A percentile compares a stretch with the other conserved stretches of the same genome.
These are phyloP conservation scores for Friedmanniomyces endolithicus DNA, from an alignment of 495 filamentous ascomycete species.

Conservation along the genomic window DNA sequence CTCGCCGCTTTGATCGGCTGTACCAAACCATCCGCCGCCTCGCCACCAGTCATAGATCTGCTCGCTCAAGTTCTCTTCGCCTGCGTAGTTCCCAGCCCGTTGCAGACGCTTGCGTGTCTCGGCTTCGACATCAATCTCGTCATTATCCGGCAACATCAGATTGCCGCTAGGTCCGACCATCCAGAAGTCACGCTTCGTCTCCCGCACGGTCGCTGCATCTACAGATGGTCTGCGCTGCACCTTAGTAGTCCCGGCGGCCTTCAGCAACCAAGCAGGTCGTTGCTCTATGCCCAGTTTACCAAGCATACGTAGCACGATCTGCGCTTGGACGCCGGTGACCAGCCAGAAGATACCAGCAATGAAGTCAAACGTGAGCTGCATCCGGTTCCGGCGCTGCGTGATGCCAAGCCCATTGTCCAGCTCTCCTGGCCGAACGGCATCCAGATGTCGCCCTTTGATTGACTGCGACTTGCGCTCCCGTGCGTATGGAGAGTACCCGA, in stretches of 20 bases:
- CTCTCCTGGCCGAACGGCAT: constrained; percentile 15
- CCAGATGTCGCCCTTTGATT: constrained; percentile 30
- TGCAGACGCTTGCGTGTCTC: constrained; percentile 51
- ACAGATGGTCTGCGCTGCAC: neutral
- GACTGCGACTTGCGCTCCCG: constrained; percentile 41
- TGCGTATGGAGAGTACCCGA: constrained; percentile 45
- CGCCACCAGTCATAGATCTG: constrained; percentile 73
- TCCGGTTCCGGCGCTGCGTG: constrained; percentile 57
- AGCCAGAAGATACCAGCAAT: constrained; percentile 60
- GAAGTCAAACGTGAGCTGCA: constrained; percentile 61
- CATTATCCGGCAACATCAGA: constrained; percentile 42
- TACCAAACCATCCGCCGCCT: constrained; percentile 68
- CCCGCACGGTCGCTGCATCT: neutral
- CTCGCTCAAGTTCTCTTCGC: constrained; percentile 55
- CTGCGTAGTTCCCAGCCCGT: constrained; percentile 9
- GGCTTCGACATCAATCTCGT: constrained; percentile 63
- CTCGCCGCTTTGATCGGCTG: constrained; percentile 60
- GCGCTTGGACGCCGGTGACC: constrained; percentile 44
- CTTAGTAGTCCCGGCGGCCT: constrained; percentile 30
- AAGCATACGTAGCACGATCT: constrained; percentile 43
- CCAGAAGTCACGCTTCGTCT: constrained; percentile 41
- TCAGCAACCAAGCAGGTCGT: constrained; percentile 52
- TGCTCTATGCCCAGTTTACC: constrained; percentile 46
- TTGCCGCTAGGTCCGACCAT: constrained; percentile 43
- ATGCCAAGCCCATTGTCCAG: constrained; percentile 59